Conservation (phyloP, 176 grass and related monocot species). For the Zoysia japonica region DNA sequence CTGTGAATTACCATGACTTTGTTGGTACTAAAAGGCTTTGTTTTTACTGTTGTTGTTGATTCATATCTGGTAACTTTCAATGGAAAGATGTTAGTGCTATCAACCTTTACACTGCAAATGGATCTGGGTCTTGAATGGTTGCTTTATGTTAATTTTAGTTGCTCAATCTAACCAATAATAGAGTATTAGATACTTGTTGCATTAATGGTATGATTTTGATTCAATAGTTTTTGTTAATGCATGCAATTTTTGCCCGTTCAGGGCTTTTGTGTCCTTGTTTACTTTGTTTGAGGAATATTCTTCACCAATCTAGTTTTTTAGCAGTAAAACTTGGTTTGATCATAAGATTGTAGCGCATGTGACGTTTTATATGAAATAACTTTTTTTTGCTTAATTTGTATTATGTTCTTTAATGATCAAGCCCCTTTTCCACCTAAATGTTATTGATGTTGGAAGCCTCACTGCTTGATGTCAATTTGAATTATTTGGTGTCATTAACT, state of each 20-base stretch:
- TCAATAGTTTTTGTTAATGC: background rate
- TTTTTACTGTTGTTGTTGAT: too few relatives aligned
- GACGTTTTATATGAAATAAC: background rate
- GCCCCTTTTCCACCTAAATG: background rate
- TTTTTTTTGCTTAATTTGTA: background rate
- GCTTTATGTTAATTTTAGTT: background rate
- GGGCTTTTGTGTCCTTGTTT: background rate
- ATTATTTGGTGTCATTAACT: background rate
- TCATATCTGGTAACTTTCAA: background rate
- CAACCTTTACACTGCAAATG: background rate
- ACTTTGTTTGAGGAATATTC: slow-evolving; percentile 8
- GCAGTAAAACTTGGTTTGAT: slow-evolving; percentile 10
- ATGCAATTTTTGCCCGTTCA: background rate
- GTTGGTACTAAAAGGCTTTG: too few relatives aligned
- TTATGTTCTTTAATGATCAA: slow-evolving; percentile 14
- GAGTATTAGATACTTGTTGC: background rate
- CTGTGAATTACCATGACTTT: background rate
- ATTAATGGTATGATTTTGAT: background rate
- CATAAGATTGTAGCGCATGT: background rate
- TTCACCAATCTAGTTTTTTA: background rate
- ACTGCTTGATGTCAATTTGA: background rate
- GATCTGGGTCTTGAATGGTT: background rate
- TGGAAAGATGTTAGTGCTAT: slow-evolving; percentile 18
- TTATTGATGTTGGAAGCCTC: background rate
- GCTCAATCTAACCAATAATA: background rate